These are phyloP conservation scores for Hanseniaspora occidentalis DNA, from an alignment of 805 yeast species.

Conservation along the genomic window DNA sequence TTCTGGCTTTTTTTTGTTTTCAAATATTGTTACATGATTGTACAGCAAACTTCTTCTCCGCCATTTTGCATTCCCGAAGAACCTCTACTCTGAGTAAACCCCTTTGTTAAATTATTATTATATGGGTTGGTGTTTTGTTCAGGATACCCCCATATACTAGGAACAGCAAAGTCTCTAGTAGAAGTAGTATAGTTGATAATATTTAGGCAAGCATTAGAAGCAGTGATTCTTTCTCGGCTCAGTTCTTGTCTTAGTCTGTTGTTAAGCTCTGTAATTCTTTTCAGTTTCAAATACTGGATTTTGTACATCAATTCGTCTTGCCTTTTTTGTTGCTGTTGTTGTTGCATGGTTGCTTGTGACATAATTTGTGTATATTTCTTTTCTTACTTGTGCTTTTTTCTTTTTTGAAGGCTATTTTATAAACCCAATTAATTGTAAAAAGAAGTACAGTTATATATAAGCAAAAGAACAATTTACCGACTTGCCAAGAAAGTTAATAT, in stretches of 20 bases:
- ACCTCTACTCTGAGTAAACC: neutral
- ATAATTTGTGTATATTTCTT: neutral
- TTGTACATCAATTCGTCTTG: slow-evolving; percentile 25
- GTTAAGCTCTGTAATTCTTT: slow-evolving; percentile 48
- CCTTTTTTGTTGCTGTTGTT: neutral
- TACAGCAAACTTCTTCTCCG: slow-evolving; percentile 22
- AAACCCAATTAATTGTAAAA: too few species aligned
- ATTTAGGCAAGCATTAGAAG: slow-evolving; percentile 46
- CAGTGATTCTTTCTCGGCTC: slow-evolving; percentile 44
- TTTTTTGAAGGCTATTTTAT: too few species aligned
- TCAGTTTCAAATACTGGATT: slow-evolving; percentile 43
- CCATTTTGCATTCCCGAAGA: slow-evolving; percentile 1
- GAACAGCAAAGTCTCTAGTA: slow-evolving; percentile 26
- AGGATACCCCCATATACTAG: slow-evolving; percentile 31
- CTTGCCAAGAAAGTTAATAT: too few species aligned
- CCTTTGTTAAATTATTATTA: slow-evolving; percentile 13
- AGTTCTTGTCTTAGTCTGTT: slow-evolving; percentile 38
- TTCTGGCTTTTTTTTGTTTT: neutral
- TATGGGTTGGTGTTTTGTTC: slow-evolving; percentile 28
- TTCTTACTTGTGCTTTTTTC: too few species aligned
- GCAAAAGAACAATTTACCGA: too few species aligned
- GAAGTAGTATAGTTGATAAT: slow-evolving; percentile 27
- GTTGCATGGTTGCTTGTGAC: neutral
- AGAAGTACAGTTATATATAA: too few species aligned
- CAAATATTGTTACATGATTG: slow-evolving; percentile 19